These are phyloP conservation scores for Hericium coralloides DNA, from an alignment of 768 basidiomycete genomes.

Conservation along the genomic window DNA sequence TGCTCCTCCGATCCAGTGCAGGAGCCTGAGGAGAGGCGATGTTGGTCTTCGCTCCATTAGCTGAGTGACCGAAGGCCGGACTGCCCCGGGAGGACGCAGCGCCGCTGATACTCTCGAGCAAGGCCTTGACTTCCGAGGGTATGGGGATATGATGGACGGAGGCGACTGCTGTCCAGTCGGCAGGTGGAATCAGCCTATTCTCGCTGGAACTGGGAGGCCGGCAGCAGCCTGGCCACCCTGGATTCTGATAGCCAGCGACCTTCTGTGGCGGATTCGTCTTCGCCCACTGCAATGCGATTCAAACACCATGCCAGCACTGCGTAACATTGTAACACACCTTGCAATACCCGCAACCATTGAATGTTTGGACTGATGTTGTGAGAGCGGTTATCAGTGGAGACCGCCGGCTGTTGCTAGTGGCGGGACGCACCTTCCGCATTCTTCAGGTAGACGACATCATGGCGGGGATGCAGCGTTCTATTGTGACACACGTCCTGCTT, in stretches of 20 bases:
- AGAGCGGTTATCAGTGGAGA: slow-evolving; percentile 13
- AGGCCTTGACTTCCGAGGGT: slow-evolving; percentile 60
- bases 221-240: slow-evolving; percentile 87
- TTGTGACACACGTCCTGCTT: slow-evolving; percentile 69
- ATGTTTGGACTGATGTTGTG: slow-evolving; percentile 51
- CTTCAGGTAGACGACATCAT: slow-evolving; percentile 71
- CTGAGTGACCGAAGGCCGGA: slow-evolving; percentile 11
- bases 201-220: slow-evolving; percentile 59
- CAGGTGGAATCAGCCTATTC: slow-evolving; percentile 52
- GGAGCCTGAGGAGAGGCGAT: slow-evolving; percentile 16
- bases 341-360: slow-evolving; percentile 87
- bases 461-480: slow-evolving; percentile 61
- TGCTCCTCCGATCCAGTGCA: slow-evolving; percentile 12
- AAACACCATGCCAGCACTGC: not conserved
- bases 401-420: slow-evolving; percentile 1
- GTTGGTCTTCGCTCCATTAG: not conserved
- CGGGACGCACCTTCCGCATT: slow-evolving; percentile 71
- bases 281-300: slow-evolving; percentile 51
- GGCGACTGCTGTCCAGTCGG: slow-evolving; percentile 77
- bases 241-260: slow-evolving; percentile 51
- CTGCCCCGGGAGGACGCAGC: slow-evolving; percentile 25
- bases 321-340: slow-evolving; percentile 44
- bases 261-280: slow-evolving; percentile 46
- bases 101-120: slow-evolving; percentile 40
- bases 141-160: slow-evolving; percentile 67